Evolutionary conservation across 1,284 basidiomycete species (phyloP).

Genomic region (Apiotrichum gamsii): DNA sequence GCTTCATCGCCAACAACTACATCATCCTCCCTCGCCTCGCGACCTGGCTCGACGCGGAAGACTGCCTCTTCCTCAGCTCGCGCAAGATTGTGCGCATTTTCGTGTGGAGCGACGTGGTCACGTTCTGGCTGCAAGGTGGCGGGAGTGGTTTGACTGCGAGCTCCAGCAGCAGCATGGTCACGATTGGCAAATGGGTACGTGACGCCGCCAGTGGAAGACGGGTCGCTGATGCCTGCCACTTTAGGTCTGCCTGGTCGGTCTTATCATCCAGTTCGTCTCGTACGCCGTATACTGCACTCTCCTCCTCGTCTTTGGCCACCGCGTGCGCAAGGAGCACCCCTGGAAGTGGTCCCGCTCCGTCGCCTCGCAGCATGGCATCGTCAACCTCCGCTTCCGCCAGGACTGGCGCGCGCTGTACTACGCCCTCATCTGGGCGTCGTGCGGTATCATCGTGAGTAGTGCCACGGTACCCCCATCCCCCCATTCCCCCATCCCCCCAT

Average conservation of each 20-base stretch:
- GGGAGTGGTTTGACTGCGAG: constrained; percentile 18
- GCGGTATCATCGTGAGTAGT: constrained; percentile 58
- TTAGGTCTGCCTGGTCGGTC: constrained; percentile 57
- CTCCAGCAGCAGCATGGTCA: constrained; percentile 22
- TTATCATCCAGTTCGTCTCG: constrained; percentile 58
- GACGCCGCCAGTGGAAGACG: not conserved
- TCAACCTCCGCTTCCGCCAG: constrained; percentile 4
- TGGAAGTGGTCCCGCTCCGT: not conserved
- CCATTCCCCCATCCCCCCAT: too few species aligned
- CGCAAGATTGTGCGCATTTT: constrained; percentile 25
- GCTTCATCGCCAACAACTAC: constrained; percentile 65
- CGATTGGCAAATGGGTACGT: constrained; percentile 39
- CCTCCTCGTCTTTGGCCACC: constrained; percentile 54
- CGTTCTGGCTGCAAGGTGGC: constrained; percentile 59
- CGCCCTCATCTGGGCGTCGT: constrained; percentile 54
- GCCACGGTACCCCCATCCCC: not conserved
- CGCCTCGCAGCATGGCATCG: too few species aligned
- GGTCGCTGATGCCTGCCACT: not conserved
- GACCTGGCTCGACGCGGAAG: constrained; percentile 51
- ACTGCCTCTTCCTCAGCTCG: constrained; percentile 35
- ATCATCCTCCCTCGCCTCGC: constrained; percentile 61
- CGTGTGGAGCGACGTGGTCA: constrained; percentile 54
- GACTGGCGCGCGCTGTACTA: constrained; percentile 57
- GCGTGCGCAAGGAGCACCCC: constrained; percentile 42
- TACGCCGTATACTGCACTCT: constrained; percentile 57